Percentiles rank a stretch among this genome's conserved stretches.
phyloP scores from a whole-genome alignment of 306 rosid genomes.

The Inga oerstediana region DNA sequence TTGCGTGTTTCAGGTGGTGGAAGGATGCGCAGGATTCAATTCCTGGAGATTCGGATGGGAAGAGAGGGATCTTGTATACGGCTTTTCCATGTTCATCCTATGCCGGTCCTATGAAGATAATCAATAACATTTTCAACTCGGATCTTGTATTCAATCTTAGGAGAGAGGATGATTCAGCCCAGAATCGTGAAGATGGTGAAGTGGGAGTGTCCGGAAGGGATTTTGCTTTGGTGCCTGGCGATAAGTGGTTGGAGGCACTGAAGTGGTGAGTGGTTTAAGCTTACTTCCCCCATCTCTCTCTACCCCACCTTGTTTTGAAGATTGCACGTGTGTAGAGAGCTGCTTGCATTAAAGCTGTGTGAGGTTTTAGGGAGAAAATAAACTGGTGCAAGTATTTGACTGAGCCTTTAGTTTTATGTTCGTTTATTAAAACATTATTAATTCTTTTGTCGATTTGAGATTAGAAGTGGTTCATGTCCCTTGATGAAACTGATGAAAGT shows the following conservation, averaged over 20 bases:
- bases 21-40: constrained; percentile 82
- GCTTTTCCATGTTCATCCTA: constrained; percentile 64
- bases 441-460: constrained; percentile 11
- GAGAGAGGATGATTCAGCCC: constrained; percentile 70
- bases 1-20: constrained; percentile 91
- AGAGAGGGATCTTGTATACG: constrained; percentile 62
- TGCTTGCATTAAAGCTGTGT: not conserved
- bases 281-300: not conserved
- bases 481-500: constrained; percentile 11
- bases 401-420: constrained; percentile 32
- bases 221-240: constrained; percentile 90
- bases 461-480: constrained; percentile 23
- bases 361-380: constrained; percentile 26
- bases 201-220: constrained; percentile 88
- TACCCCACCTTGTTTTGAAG: not conserved
- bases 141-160: constrained; percentile 80
- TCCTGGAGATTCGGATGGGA: constrained; percentile 57
- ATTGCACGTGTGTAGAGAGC: constrained; percentile 13
- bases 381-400: constrained; percentile 21
- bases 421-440: not conserved
- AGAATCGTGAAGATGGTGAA: constrained; percentile 63
- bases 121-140: constrained; percentile 81
- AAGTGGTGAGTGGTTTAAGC: constrained; percentile 69
- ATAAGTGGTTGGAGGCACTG: constrained; percentile 98
- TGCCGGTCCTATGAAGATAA: constrained; percentile 86